Percentiles rank a stretch among this genome's conserved stretches.
phyloP scores from a whole-genome alignment of 1,284 basidiomycete species.

The Peniophora sp. region DNA sequence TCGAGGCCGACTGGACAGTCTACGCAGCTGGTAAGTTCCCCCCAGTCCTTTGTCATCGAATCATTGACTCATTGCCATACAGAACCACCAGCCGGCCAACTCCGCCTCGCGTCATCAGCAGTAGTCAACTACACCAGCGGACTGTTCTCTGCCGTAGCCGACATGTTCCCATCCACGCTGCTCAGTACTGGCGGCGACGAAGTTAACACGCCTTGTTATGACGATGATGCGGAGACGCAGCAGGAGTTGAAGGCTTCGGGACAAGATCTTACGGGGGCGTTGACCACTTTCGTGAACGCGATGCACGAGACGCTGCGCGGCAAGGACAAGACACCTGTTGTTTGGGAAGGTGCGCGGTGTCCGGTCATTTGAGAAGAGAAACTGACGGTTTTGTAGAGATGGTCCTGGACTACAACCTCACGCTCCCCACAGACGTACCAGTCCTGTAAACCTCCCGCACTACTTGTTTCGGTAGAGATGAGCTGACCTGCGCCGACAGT shows the following conservation, averaged over 20 bases:
- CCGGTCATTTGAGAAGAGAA: neutral
- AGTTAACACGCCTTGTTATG: conserved; percentile 66
- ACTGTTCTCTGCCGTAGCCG: conserved; percentile 34
- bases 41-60: neutral
- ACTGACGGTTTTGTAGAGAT: conserved; percentile 5
- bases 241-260: conserved; percentile 37
- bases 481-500: conserved; percentile 24
- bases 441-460: conserved; percentile 4
- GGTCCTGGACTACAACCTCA: conserved; percentile 8
- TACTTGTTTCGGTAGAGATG: neutral
- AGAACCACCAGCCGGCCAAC: conserved; percentile 79
- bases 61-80: conserved; percentile 2
- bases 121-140: conserved; percentile 36
- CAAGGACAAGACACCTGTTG: conserved; percentile 50
- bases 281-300: conserved; percentile 51
- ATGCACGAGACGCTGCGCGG: conserved; percentile 39
- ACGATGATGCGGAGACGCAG: conserved; percentile 51
- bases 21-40: conserved; percentile 46
- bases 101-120: conserved; percentile 52
- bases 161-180: conserved; percentile 48
- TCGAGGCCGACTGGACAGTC: conserved; percentile 47
- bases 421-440: conserved; percentile 13
- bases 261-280: conserved; percentile 53
- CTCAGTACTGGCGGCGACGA: conserved; percentile 84
- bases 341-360: conserved; percentile 54